Evolutionary conservation across 2,329 filamentous ascomycete species (phyloP).

Genomic region (Penicillium brasilianum): DNA sequence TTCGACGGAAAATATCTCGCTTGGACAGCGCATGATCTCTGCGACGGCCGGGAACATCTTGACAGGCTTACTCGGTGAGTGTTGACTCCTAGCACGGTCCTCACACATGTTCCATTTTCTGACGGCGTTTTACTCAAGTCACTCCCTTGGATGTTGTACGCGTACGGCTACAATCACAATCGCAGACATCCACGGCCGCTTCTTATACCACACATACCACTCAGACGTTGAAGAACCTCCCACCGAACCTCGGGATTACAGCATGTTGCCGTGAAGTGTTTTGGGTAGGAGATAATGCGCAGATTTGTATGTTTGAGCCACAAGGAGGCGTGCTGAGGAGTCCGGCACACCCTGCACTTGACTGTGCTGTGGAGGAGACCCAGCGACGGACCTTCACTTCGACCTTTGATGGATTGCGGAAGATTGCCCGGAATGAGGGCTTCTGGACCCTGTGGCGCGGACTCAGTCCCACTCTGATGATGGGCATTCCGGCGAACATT

Average conservation of each 20-base stretch:
- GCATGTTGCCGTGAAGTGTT: slow-evolving; percentile 97
- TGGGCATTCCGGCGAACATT: slow-evolving; percentile 94
- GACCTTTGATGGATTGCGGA: slow-evolving; percentile 87
- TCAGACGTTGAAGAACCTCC: slow-evolving; percentile 68
- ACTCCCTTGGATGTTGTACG: slow-evolving; percentile 97
- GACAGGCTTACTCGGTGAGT: slow-evolving; percentile 83
- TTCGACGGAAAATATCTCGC: slow-evolving; percentile 66
- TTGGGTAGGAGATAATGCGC: slow-evolving; percentile 84
- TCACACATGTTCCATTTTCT: not conserved
- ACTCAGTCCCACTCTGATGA: slow-evolving; percentile 88
- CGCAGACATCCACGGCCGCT: slow-evolving; percentile 59
- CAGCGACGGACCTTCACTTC: slow-evolving; percentile 84
- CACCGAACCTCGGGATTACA: slow-evolving; percentile 86
- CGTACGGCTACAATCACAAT: slow-evolving; percentile 89
- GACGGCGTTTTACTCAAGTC: slow-evolving; percentile 57
- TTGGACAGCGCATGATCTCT: slow-evolving; percentile 91
- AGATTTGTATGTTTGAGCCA: slow-evolving; percentile 75
- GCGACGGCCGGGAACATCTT: slow-evolving; percentile 88
- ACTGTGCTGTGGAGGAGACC: slow-evolving; percentile 86
- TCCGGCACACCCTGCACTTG: slow-evolving; percentile 55
- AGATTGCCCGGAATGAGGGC: slow-evolving; percentile 94
- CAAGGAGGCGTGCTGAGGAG: slow-evolving; percentile 47
- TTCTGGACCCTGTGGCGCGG: slow-evolving; percentile 87
- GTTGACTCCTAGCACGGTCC: slow-evolving; percentile 9
- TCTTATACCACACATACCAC: slow-evolving; percentile 58